Evolutionary conservation across 768 basidiomycete species (phyloP), one percentile per base, ranked within the genome.

Genomic region (Boletus rubropictus): DNA sequence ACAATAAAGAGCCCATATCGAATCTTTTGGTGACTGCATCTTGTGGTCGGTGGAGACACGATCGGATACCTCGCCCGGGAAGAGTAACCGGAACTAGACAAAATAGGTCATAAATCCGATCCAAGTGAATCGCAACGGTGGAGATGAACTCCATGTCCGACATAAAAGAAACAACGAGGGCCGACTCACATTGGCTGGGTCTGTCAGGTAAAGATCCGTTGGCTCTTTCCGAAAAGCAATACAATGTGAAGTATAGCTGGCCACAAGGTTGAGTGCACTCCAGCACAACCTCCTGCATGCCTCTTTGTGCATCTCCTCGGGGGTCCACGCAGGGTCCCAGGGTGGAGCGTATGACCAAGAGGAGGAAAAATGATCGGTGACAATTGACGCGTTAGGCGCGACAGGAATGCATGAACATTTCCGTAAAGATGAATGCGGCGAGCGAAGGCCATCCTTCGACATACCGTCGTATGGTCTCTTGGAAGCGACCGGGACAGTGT

Each of bases 1-100:
- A 65, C 86, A 88, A 56, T 87, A 87, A 22, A 90, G 69, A 0
- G 85, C 87, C 87, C 87, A 89, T 2, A 90, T 74, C 14, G 82
- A 81, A 51, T 89, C 84, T 60, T 88, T 89, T 14, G 81, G 74
- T 15, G 82, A 82, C 28, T 73, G 73, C 27, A 68, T 66, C 46
- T 72, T 69, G 44, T 67, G 67, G 20, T 69, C 65, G 34, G 68
- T 55, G 6, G 76, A 69, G 17, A 66, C 58, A 42, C 79, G 77
- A 57, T 82, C 79, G 35, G 74, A 67, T 7, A 76, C 73, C 64
- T 90, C 87, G 1, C 85, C 86, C 1, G 88, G 88, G 63, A 89
- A 89, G 34, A 88, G 69, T 80, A 89, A 53, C 38, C 53, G 47
- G 37, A 52, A 56, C 57, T 58, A 53, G 10, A 49, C 14, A 39